Base-by-base conservation (phyloP, 805 yeast genomes). In the Metschnikowia similis region DNA sequence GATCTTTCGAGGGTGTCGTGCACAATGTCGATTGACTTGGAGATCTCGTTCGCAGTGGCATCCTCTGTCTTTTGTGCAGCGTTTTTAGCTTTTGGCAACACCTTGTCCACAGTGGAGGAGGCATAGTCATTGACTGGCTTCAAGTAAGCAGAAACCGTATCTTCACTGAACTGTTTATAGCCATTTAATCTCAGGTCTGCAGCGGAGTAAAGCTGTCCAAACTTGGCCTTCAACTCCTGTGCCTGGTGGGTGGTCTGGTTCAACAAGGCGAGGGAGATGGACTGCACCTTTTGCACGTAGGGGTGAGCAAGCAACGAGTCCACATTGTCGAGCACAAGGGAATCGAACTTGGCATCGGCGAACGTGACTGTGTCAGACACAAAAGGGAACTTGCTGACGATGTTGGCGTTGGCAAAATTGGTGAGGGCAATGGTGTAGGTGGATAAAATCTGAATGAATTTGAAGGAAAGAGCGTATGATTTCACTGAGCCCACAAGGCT, bases 121-220 rank as follows among this genome's bases (percentile, higher is more conserved):
- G 64, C 66, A 54, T 53, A 63, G 42, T 62, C 64, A 46, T 63
- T 63, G 52, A 59, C 56, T 3, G 66, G 65, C 58, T 61, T 63
- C 56, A 63, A 56, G 54, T 56, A 56, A 2, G 48, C 41, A 13
- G 59, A 50, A 8, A 56, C 55, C 17, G 52, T 48, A 10, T 50
- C 57, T 35, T 49, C 56, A 14, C 58, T 53, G 14, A 50, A 48
- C 43, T 51, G 48, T 41, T 48, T 50, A 48, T 50, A 50, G 42
- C 45, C 48, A 21, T 45, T 46, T n/a, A 45, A 41, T 30, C 45
- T 53, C 34, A 38, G 35, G 36, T 30, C 10, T 16, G 49, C 38
- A 17, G 55, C 48, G 39, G 48, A 45, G 28, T 29, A 42, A 34
- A 51, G n/a, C 32, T 50, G 49, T 21, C 30, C 47, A 6, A 50